Conservation (phyloP, 345 rosid species). For the Eucalyptus guilfoylei region DNA sequence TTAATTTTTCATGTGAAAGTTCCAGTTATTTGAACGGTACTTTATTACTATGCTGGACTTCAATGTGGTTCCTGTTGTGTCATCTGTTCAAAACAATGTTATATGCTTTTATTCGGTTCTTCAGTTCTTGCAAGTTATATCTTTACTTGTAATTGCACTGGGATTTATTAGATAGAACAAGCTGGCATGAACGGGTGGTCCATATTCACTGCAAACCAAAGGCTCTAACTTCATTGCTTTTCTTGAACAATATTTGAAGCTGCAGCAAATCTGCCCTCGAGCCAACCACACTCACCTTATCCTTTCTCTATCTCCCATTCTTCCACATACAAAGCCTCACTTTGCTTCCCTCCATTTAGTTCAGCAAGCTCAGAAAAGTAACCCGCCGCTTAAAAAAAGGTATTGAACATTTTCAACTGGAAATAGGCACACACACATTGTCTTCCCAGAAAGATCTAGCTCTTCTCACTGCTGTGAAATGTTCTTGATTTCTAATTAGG, state of each 20-base stretch:
- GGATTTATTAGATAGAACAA: neutral
- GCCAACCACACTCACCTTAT: neutral
- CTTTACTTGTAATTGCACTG: neutral
- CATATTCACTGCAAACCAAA: neutral
- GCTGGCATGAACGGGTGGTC: neutral
- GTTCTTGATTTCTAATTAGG: neutral
- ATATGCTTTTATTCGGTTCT: neutral
- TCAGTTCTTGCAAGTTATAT: neutral
- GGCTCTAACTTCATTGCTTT: neutral
- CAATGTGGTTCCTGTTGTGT: neutral
- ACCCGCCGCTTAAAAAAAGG: neutral
- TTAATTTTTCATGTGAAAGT: neutral
- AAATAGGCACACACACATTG: neutral
- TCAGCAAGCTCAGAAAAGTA: neutral
- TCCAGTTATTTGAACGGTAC: neutral
- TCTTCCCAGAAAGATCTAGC: neutral
- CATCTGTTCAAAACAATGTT: neutral
- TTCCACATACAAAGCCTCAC: neutral
- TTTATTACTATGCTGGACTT: neutral
- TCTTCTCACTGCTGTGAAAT: neutral
- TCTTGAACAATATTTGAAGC: neutral
- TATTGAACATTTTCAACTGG: neutral
- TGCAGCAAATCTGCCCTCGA: neutral
- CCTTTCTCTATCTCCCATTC: neutral
- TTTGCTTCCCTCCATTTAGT: neutral